Evolutionary conservation across 345 rosid genomes (phyloP), one percentile per base, ranked within the genome.

Genomic region (Gynandropsis gynandra): DNA sequence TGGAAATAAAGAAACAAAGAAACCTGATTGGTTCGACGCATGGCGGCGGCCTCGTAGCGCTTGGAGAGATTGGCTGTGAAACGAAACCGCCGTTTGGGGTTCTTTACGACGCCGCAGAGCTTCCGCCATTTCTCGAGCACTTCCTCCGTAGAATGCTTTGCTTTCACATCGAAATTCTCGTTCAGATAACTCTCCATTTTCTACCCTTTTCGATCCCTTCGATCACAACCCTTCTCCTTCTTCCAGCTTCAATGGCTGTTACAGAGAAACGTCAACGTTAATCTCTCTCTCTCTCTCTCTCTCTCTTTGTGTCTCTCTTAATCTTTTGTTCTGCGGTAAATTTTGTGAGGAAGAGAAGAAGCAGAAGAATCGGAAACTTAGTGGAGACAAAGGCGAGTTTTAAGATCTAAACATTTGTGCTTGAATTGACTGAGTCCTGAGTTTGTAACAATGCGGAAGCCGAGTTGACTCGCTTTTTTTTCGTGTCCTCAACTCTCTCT

Each of bases 51-150:
- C 72, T 89, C 95, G 27, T 47, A 27, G 17, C 97, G 87, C 72
- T 89, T 89, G 68, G 89, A 69, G 59, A 89, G 83, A 56, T 89
- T 89, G 46, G 95, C 90, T 0, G 90, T 81, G 74, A 81, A 83
- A 1, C 95, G 95, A 62, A 85, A 85, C 20, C 97, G 60, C 1
- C 95, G 76, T 56, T 85, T 89, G 12, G 84, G 95, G 52, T 89
- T 89, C 77, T 89, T 89, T 29, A 89, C 97, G 5, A 83, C 63
- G 0, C 88, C 82, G 2, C 93, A 83, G 6, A 75, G 52, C 9
- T 75, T 72, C 41, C 95, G 71, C 95, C 95, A 85, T 72, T 68
- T 78, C 68, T 72, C 75, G 49, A 89, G 59, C 27, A 60, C 71
- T 63, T 89, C 89, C 13, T 75, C 79, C 4, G 86, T 59, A 1